Percentiles rank a stretch among this genome's conserved stretches.
Evolutionary conservation across 805 yeast species (phyloP).

Genomic region (Nematodospora valgi): DNA sequence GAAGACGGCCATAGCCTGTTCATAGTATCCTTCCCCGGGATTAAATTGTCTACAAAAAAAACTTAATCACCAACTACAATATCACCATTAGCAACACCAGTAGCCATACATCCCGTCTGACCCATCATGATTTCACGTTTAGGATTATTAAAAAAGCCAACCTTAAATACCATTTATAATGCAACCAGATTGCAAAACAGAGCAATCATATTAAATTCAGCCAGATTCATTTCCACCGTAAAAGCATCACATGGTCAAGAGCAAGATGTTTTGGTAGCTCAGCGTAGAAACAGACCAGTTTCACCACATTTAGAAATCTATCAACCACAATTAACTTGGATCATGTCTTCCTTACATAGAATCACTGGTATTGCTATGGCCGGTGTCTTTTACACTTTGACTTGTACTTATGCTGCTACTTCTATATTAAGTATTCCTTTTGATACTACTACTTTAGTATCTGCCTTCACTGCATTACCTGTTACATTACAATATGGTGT

Average conservation of each 20-base stretch:
- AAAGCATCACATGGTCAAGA: conserved; percentile 60
- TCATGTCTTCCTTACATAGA: conserved; percentile 80
- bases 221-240: conserved; percentile 28
- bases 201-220: conserved; percentile 5
- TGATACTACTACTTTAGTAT: conserved; percentile 52
- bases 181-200: conserved; percentile 5
- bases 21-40: too few species aligned
- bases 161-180: conserved; percentile 10
- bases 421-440: conserved; percentile 55
- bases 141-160: conserved; percentile 23
- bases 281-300: conserved; percentile 82
- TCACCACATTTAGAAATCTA: conserved; percentile 91
- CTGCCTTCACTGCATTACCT: conserved; percentile 62
- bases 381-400: conserved; percentile 71
- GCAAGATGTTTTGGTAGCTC: conserved; percentile 67
- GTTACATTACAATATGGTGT: conserved; percentile 54
- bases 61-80: too few species aligned
- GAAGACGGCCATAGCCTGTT: too few species aligned
- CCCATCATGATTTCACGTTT: conserved; percentile 31
- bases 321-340: conserved; percentile 86
- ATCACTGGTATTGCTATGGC: conserved; percentile 84
- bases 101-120: too few species aligned
- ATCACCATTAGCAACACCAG: background rate
- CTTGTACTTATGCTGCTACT: conserved; percentile 70
- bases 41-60: too few species aligned